Conservation (phyloP, 139 green algal species). For the Tetratostichococcus sp. region DNA sequence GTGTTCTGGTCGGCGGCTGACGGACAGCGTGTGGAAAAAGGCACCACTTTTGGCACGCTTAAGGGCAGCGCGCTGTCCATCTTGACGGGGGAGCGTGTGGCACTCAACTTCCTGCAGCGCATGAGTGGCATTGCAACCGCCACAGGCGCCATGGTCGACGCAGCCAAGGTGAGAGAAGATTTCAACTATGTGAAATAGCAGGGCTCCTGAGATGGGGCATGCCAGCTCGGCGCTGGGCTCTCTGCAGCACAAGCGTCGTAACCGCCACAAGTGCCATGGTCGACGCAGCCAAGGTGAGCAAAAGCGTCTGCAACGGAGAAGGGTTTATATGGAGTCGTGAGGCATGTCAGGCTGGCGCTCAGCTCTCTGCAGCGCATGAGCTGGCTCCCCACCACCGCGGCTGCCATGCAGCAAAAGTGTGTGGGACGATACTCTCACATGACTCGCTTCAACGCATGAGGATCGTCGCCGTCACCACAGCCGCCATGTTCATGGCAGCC, state of each 20-base stretch:
- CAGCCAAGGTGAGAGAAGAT: slow-evolving; percentile 19
- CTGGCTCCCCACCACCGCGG: too few relatives aligned
- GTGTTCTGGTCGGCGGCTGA: slow-evolving; percentile 53
- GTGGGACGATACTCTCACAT: too few relatives aligned
- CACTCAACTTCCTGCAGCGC: slow-evolving; percentile 98
- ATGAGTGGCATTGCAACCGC: slow-evolving; percentile 89
- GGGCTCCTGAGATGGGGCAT: too few relatives aligned
- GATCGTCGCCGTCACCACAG: too few relatives aligned
- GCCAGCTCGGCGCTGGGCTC: slow-evolving; percentile 98
- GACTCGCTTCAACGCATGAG: too few relatives aligned
- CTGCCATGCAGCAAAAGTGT: too few relatives aligned
- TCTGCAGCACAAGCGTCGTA: slow-evolving; percentile 96
- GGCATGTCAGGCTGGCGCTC: too few relatives aligned
- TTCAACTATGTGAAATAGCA: too few relatives aligned
- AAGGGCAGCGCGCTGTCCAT: slow-evolving; percentile 74
- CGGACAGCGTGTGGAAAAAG: slow-evolving; percentile 44
- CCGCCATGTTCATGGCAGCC: too few relatives aligned
- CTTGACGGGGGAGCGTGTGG: slow-evolving; percentile 90
- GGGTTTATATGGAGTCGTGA: too few relatives aligned
- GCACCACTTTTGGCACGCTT: slow-evolving; percentile 61
- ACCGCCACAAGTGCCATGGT: slow-evolving; percentile 79
- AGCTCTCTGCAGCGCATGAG: slow-evolving; percentile 99
- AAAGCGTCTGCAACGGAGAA: too few relatives aligned
- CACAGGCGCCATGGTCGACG: slow-evolving; percentile 68
- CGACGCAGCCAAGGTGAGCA: slow-evolving; percentile 18